phyloP scores from a whole-genome alignment of 805 yeast genomes.

The Candida ponderosae region DNA sequence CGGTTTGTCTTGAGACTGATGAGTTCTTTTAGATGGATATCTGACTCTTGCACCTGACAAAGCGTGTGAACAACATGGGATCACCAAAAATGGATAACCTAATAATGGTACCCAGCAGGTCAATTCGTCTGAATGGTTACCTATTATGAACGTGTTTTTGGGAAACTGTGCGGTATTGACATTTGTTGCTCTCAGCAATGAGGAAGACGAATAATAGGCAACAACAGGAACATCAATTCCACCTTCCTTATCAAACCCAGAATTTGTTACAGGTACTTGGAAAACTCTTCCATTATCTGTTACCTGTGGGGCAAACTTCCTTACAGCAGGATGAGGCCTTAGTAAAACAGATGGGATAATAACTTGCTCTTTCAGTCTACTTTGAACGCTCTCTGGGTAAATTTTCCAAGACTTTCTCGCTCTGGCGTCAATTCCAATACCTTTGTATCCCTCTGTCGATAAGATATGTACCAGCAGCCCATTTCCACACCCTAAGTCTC shows the following conservation, averaged over 20 bases:
- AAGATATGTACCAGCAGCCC: constrained; percentile 77
- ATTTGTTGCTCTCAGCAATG: constrained; percentile 40
- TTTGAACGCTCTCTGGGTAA: constrained; percentile 60
- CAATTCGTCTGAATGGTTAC: constrained; percentile 92
- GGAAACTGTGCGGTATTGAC: constrained; percentile 64
- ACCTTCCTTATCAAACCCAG: constrained; percentile 21
- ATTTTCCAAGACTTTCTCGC: constrained; percentile 80
- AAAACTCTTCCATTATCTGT: constrained; percentile 56
- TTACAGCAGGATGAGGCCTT: constrained; percentile 61
- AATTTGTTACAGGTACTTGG: constrained; percentile 29
- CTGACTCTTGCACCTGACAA: constrained; percentile 70
- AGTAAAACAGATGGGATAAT: constrained; percentile 71
- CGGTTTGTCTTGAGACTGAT: constrained; percentile 7
- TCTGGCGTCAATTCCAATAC: constrained; percentile 86
- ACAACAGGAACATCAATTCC: constrained; percentile 33
- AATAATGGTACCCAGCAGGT: constrained; percentile 93
- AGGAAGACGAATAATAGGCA: constrained; percentile 38
- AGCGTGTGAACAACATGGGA: constrained; percentile 93
- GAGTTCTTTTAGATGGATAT: constrained; percentile 38
- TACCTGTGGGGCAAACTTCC: constrained; percentile 42
- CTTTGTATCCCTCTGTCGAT: constrained; percentile 69
- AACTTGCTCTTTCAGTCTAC: constrained; percentile 61
- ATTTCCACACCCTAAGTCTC: constrained; percentile 94
- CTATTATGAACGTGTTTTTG: constrained; percentile 71
- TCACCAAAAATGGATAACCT: constrained; percentile 81